phyloP scores from a whole-genome alignment of 164 flowering plant species.

The Chloranthus sessilifolius region DNA sequence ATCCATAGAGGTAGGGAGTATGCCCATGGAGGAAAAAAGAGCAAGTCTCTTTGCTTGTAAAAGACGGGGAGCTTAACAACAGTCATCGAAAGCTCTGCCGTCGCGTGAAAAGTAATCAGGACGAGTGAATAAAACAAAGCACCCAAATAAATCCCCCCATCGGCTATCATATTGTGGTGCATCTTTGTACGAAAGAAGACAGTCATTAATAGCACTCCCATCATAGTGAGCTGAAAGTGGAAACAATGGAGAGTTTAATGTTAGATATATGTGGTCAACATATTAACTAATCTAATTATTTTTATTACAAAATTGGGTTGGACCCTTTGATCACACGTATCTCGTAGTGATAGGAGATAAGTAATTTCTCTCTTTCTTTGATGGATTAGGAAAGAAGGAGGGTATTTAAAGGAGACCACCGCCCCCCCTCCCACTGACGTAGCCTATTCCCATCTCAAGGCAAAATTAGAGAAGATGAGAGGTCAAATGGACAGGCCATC shows the following conservation, averaged over 20 bases:
- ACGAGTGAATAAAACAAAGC: constrained; percentile 57
- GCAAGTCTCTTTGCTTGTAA: constrained; percentile 79
- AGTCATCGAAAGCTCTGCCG: constrained; percentile 60
- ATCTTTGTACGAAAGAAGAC: constrained; percentile 53
- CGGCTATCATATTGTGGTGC: constrained; percentile 43
- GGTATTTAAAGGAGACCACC: too few species aligned
- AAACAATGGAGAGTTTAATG: constrained; percentile 64
- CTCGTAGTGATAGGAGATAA: too few species aligned
- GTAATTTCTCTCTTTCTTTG: too few species aligned
- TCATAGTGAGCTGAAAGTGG: constrained; percentile 50
- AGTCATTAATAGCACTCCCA: constrained; percentile 49
- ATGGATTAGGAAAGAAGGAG: too few species aligned
- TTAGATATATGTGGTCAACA: too few species aligned
- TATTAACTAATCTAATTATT: too few species aligned
- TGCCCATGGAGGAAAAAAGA: constrained; percentile 76
- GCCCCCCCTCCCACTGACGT: too few species aligned
- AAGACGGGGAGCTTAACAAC: constrained; percentile 77
- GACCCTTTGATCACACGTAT: too few species aligned
- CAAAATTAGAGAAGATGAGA: too few species aligned
- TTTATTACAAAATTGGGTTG: too few species aligned
- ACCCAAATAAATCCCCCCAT: constrained; percentile 55
- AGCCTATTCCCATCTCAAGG: too few species aligned
- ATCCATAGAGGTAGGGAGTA: constrained; percentile 60
- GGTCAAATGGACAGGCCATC: too few species aligned
- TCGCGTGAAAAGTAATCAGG: constrained; percentile 71